Evolutionary conservation across 1,284 basidiomycete genomes (phyloP).

Genomic region (Entoloma clypeatum): DNA sequence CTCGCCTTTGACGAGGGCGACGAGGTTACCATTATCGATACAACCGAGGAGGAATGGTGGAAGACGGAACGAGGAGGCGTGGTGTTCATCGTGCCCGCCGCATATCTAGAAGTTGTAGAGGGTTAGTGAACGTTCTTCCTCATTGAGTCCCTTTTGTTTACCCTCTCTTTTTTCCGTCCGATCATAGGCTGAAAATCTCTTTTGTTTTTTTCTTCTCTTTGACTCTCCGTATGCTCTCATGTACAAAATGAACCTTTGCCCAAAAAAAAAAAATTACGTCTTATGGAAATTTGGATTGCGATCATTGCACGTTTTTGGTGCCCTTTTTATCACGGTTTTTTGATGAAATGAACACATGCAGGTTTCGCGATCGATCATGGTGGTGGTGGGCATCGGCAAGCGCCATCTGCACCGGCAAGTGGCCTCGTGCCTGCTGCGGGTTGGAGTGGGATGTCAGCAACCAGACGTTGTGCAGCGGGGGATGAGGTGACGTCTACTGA

Average conservation of each 20-base stretch:
- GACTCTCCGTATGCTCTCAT: conserved; percentile 37
- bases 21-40: conserved; percentile 72
- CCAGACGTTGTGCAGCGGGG: too few relatives aligned
- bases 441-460: too few relatives aligned
- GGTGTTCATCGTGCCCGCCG: conserved; percentile 85
- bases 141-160: conserved; percentile 58
- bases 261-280: conserved; percentile 17
- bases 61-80: conserved; percentile 82
- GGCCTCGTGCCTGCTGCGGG: too few relatives aligned
- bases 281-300: conserved; percentile 4
- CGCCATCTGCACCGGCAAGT: too few relatives aligned
- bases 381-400: too few relatives aligned
- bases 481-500: too few relatives aligned
- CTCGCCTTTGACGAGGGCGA: conserved; percentile 81
- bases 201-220: conserved; percentile 47
- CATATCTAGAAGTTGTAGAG: conserved; percentile 79
- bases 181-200: conserved; percentile 69
- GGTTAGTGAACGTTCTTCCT: conserved; percentile 70
- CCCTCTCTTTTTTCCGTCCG: conserved; percentile 43
- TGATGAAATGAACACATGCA: too few relatives aligned
- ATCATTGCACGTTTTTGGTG: too few relatives aligned
- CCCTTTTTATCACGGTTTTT: too few relatives aligned
- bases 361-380: too few relatives aligned
- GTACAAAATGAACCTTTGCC: conserved; percentile 26
- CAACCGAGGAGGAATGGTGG: conserved; percentile 86